phyloP scores from a whole-genome alignment of 768 basidiomycete species.

The Psilocybe cubensis region DNA sequence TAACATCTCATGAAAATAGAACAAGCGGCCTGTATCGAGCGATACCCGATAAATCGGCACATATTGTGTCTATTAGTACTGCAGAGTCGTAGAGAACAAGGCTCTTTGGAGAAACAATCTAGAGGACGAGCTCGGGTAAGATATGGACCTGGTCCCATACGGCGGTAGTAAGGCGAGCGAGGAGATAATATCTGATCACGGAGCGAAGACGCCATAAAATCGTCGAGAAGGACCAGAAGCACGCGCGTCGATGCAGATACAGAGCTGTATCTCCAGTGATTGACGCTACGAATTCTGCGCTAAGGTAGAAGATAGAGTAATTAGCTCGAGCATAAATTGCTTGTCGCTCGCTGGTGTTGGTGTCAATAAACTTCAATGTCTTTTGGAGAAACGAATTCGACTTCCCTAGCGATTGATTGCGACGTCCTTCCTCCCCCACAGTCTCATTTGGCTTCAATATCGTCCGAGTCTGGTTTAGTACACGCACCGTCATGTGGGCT shows the following conservation, averaged over 20 bases:
- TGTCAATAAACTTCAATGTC: not conserved
- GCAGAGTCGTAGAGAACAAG: not conserved
- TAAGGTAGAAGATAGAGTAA: not conserved
- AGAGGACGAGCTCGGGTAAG: constrained; percentile 9
- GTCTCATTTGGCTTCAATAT: not conserved
- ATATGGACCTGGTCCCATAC: constrained; percentile 6
- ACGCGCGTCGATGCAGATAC: constrained; percentile 15
- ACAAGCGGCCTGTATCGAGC: constrained; percentile 7
- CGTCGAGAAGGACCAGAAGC: constrained; percentile 12
- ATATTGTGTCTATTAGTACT: not conserved
- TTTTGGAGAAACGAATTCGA: constrained; percentile 4
- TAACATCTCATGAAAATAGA: constrained; percentile 9
- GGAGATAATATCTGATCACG: constrained; percentile 19
- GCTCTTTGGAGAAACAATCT: constrained; percentile 7
- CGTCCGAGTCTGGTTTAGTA: constrained; percentile 1
- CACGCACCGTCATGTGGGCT: constrained; percentile 11
- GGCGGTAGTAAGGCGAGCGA: constrained; percentile 22
- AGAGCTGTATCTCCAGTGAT: constrained; percentile 16
- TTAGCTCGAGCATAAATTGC: not conserved
- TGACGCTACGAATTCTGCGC: constrained; percentile 18
- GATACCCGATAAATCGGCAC: constrained; percentile 9
- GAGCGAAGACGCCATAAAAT: constrained; percentile 11
- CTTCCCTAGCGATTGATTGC: not conserved
- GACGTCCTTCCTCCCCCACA: constrained; percentile 1
- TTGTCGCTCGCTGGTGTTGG: not conserved